Evolutionary conservation across 306 rosid genomes (phyloP).

Genomic region (Echinosophora koreensis): DNA sequence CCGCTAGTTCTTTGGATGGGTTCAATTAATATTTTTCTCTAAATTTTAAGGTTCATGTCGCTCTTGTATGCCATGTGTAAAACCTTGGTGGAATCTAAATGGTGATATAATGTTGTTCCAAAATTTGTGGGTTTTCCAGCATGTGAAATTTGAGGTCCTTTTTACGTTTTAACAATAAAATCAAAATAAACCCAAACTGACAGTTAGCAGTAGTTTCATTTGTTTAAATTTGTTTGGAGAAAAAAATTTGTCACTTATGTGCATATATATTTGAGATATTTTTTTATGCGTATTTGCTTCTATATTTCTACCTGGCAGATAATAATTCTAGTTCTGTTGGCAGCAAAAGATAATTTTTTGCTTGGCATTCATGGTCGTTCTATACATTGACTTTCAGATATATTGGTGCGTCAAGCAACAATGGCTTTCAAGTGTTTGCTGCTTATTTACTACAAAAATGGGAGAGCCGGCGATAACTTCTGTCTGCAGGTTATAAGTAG

Average conservation of each 20-base stretch:
- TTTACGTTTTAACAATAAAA: neutral
- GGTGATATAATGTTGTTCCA: neutral
- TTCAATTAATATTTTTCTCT: neutral
- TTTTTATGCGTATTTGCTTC: neutral
- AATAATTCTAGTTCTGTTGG: slow-evolving; percentile 26
- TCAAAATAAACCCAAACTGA: neutral
- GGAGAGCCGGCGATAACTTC: slow-evolving; percentile 82
- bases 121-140: slow-evolving; percentile 14
- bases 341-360: neutral
- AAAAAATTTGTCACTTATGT: neutral
- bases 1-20: slow-evolving; percentile 23
- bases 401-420: slow-evolving; percentile 76
- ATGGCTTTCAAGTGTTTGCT: slow-evolving; percentile 92
- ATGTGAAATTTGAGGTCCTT: slow-evolving; percentile 7
- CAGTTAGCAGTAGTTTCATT: neutral
- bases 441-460: slow-evolving; percentile 80
- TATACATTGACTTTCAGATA: slow-evolving; percentile 64
- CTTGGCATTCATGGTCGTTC: slow-evolving; percentile 26
- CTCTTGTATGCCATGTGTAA: slow-evolving; percentile 4
- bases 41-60: neutral
- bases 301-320: neutral
- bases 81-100: slow-evolving; percentile 11
- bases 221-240: neutral
- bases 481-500: slow-evolving; percentile 71
- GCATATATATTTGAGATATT: slow-evolving; percentile 4